These are phyloP conservation scores for Schizophyllum amplum DNA, from an alignment of 1,284 basidiomycete genomes.

Conservation along the genomic window DNA sequence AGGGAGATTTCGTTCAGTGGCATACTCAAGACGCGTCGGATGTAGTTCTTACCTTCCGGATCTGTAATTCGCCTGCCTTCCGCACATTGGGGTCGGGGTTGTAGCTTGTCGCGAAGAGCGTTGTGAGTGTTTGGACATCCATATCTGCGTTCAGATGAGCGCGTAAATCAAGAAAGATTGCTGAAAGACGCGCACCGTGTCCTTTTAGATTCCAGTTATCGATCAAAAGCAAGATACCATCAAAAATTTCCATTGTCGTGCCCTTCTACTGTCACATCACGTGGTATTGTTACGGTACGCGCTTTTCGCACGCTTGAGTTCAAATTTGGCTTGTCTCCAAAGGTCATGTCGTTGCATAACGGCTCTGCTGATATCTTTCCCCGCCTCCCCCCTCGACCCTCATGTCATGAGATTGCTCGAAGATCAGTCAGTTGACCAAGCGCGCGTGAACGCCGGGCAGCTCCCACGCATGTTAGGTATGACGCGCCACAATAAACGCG, in stretches of 20 bases:
- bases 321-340: background rate
- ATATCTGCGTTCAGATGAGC: conserved; percentile 27
- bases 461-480: no score
- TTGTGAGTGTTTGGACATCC: conserved; percentile 71
- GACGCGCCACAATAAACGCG: no score
- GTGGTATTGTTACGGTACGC: background rate
- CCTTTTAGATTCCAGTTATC: background rate
- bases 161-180: background rate
- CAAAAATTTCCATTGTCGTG: background rate
- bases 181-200: background rate
- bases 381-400: no score
- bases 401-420: no score
- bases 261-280: background rate
- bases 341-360: no score
- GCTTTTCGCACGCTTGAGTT: background rate
- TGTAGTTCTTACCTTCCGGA: conserved; percentile 58
- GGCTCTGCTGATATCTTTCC: no score
- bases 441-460: no score
- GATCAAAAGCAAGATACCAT: background rate
- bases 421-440: no score
- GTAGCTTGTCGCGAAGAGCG: conserved; percentile 72
- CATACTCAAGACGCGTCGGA: background rate
- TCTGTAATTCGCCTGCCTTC: conserved; percentile 74
- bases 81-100: conserved; percentile 81
- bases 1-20: background rate